Evolutionary conservation across 1,139 yeast genomes (phyloP).

Genomic region (Zygosaccharomyces sapae): DNA sequence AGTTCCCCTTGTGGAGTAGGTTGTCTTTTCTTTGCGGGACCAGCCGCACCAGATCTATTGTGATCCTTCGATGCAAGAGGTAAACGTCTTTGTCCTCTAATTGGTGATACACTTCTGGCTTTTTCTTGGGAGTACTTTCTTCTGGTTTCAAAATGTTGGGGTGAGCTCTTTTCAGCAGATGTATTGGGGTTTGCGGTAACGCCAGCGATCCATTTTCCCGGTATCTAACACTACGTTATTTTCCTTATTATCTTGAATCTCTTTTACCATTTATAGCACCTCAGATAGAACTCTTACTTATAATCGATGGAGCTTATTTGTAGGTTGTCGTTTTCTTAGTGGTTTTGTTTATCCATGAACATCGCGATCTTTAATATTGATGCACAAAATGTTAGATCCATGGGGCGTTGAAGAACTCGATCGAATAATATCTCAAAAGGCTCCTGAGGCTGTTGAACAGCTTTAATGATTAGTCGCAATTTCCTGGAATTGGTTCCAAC

Average conservation of each 20-base stretch:
- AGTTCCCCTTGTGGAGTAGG: conserved; percentile 14
- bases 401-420: conserved; percentile 2
- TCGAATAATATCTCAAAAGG: not conserved
- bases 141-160: conserved; percentile 17
- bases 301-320: not conserved
- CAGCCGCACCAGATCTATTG: conserved; percentile 18
- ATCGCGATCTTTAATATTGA: conserved; percentile 2
- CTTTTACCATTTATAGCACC: conserved; percentile 1
- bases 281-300: not conserved
- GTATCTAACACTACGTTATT: conserved; percentile 17
- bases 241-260: conserved; percentile 21
- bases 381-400: conserved; percentile 6
- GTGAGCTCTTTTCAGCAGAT: conserved; percentile 24
- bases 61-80: conserved; percentile 36
- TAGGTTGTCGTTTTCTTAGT: not conserved
- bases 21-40: conserved; percentile 11
- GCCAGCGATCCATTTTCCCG: conserved; percentile 6
- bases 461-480: not conserved
- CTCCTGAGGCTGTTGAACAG: not conserved
- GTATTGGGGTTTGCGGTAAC: conserved; percentile 27
- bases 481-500: conserved; percentile 1
- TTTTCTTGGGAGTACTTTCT: conserved; percentile 3
- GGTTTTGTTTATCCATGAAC: conserved; percentile 1
- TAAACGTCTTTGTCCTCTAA: conserved; percentile 19
- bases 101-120: conserved; percentile 13